Conservation (phyloP, 148 eudicot species). For the Vaccinium vitisidaea region DNA sequence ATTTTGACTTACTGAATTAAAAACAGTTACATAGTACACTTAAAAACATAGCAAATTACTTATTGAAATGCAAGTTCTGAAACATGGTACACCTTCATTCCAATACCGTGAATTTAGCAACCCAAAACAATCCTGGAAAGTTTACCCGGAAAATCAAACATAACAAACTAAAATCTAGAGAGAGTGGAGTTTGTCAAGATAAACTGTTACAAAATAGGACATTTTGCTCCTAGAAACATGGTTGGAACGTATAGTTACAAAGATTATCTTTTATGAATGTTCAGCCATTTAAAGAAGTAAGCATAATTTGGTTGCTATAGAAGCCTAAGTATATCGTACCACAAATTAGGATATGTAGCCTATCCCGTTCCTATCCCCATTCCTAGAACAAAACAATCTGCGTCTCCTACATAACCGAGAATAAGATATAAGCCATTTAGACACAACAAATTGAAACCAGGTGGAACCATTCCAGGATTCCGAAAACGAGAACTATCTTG, state of each 20-base stretch:
- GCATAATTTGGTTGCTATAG: background rate
- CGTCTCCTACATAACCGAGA: background rate
- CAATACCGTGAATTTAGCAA: background rate
- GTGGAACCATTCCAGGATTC: constrained; percentile 1
- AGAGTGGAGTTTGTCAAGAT: background rate
- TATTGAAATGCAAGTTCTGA: background rate
- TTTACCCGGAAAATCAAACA: background rate
- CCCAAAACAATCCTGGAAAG: background rate
- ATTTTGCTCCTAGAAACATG: background rate
- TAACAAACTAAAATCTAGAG: background rate
- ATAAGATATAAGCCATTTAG: background rate
- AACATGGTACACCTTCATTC: background rate
- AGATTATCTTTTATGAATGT: background rate
- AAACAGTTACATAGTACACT: background rate
- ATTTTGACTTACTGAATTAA: background rate
- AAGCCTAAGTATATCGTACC: background rate
- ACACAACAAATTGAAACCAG: background rate
- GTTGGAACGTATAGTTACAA: background rate
- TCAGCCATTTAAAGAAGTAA: background rate
- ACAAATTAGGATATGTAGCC: background rate
- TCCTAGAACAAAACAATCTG: background rate
- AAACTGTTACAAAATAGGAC: background rate
- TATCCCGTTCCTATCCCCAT: background rate
- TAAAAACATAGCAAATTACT: background rate
- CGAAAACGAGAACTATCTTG: background rate